A percentile compares a stretch with the other conserved stretches of the same genome.
Conservation (phyloP, 768 basidiomycete genomes). For the Trametes cingulata region DNA sequence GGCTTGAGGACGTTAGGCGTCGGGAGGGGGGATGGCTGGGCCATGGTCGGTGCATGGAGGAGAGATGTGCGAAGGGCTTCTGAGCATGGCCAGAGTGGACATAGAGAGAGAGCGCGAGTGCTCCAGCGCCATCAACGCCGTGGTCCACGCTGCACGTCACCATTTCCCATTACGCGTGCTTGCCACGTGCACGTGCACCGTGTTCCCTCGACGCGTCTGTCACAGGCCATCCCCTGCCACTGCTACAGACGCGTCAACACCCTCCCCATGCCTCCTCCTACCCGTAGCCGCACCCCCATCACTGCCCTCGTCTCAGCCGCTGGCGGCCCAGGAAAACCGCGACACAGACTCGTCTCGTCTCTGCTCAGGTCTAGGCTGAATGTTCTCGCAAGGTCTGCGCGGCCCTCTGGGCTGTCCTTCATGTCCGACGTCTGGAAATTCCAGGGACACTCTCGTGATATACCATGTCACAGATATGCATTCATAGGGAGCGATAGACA, state of each 20-base stretch:
- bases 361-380: too few species aligned
- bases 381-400: too few species aligned
- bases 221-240: not conserved
- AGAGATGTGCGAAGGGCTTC: conserved; percentile 7
- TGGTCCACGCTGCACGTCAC: conserved; percentile 20
- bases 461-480: too few species aligned
- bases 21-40: conserved; percentile 24
- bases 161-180: conserved; percentile 10
- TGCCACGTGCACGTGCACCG: conserved; percentile 14
- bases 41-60: conserved; percentile 28
- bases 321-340: too few species aligned
- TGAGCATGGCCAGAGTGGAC: conserved; percentile 13
- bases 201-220: not conserved
- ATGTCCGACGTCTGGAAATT: not conserved
- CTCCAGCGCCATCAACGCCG: conserved; percentile 17
- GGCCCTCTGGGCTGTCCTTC: too few species aligned
- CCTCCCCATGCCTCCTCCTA: not conserved
- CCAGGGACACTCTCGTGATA: too few species aligned
- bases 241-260: not conserved
- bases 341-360: too few species aligned
- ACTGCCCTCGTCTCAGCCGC: too few species aligned
- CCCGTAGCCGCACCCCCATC: too few species aligned
- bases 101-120: conserved; percentile 11
- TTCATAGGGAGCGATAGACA: not conserved
- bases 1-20: conserved; percentile 21